phyloP scores from a whole-genome alignment of 148 eudicot species.

The Rhododendron vialii region DNA sequence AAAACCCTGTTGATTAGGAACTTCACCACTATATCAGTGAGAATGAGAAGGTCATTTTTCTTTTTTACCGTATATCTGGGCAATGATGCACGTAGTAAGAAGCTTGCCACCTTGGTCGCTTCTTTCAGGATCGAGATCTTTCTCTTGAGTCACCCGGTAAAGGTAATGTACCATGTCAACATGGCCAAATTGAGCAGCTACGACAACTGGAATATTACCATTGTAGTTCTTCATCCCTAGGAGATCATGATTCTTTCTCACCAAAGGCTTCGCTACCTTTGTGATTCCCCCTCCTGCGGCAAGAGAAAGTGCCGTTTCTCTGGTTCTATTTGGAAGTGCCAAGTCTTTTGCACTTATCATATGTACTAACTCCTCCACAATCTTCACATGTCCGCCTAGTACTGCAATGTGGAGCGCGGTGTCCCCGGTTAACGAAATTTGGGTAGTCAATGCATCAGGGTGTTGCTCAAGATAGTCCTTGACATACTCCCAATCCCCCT shows the following conservation, averaged over 20 bases:
- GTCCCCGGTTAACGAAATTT: background rate
- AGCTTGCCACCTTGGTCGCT: slow-evolving; percentile 2
- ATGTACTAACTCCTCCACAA: background rate
- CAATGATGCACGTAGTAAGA: background rate
- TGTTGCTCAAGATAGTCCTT: background rate
- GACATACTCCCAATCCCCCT: background rate
- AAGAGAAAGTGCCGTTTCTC: background rate
- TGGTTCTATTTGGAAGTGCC: background rate
- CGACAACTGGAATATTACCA: background rate
- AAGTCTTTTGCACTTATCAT: background rate
- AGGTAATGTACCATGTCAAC: background rate
- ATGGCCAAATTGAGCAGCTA: slow-evolving; percentile 12
- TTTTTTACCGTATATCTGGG: slow-evolving; percentile 1
- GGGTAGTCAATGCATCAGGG: background rate
- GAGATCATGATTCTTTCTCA: background rate
- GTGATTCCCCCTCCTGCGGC: background rate
- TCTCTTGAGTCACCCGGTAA: background rate
- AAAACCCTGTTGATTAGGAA: background rate
- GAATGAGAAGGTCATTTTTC: background rate
- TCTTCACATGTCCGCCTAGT: background rate
- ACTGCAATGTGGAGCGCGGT: background rate
- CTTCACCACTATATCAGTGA: background rate
- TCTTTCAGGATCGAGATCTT: background rate
- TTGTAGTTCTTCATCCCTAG: background rate
- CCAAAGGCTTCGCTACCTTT: background rate